phyloP scores from a whole-genome alignment of 1,284 basidiomycete species.

The Gymnopus androsaceus region DNA sequence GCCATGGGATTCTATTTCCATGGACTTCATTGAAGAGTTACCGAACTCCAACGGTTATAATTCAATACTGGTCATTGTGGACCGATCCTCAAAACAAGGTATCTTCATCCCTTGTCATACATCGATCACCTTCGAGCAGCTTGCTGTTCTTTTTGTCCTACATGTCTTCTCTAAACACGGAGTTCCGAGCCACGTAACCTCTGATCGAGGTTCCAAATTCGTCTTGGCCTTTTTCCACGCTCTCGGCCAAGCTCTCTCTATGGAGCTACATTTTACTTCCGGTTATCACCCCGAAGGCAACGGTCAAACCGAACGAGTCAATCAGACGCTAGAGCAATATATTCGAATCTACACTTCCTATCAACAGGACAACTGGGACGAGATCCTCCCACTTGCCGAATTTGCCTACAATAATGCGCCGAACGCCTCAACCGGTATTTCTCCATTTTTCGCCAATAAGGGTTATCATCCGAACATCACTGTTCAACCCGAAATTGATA shows the following conservation, averaged over 20 bases:
- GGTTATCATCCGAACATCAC: slow-evolving; percentile 6
- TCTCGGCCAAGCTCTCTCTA: slow-evolving; percentile 21
- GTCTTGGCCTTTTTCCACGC: slow-evolving; percentile 28
- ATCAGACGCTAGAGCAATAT: no score
- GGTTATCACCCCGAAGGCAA: slow-evolving; percentile 45
- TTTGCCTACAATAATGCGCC: slow-evolving; percentile 41
- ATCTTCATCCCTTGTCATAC: slow-evolving; percentile 31
- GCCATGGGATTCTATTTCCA: no score
- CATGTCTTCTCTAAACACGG: slow-evolving; percentile 31
- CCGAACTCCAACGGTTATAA: slow-evolving; percentile 32
- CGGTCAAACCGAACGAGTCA: slow-evolving; percentile 44
- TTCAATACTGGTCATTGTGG: slow-evolving; percentile 38
- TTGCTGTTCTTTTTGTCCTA: slow-evolving; percentile 27
- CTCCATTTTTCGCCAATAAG: slow-evolving; percentile 10
- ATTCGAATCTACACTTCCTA: slow-evolving; percentile 34
- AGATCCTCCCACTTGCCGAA: slow-evolving; percentile 36
- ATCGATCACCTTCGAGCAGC: slow-evolving; percentile 30
- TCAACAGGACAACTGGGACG: slow-evolving; percentile 39
- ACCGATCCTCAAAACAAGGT: slow-evolving; percentile 36
- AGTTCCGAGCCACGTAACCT: slow-evolving; percentile 30
- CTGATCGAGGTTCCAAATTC: slow-evolving; percentile 24
- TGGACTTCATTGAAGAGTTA: slow-evolving; percentile 41
- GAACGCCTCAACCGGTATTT: background rate
- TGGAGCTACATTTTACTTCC: slow-evolving; percentile 20
- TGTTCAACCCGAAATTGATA: background rate